These are phyloP conservation scores for Blastobotrys apis DNA, from an alignment of 1,139 yeast genomes.

Conservation along the genomic window DNA sequence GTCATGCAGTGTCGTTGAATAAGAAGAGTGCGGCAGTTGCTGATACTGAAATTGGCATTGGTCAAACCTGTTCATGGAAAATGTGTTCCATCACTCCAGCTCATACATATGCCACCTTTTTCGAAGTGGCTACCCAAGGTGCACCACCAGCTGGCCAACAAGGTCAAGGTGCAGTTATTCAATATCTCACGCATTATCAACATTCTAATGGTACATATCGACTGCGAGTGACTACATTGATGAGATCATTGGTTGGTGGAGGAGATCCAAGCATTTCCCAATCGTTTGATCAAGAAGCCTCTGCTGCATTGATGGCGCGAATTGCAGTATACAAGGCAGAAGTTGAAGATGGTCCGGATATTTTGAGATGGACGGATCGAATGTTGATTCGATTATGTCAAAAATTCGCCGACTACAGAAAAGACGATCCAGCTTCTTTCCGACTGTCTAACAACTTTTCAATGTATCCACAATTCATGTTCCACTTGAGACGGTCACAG, in stretches of 20 bases:
- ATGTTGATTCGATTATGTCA: conserved; percentile 78
- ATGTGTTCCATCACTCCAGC: conserved; percentile 82
- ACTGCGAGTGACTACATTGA: conserved; percentile 85
- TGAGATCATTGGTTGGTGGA: conserved; percentile 52
- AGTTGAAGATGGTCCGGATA: conserved; percentile 62
- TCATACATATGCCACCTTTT: conserved; percentile 83
- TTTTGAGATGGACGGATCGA: conserved; percentile 83
- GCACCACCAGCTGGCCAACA: conserved; percentile 66
- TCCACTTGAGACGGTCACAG: conserved; percentile 93
- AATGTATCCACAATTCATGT: conserved; percentile 92
- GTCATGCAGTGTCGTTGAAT: conserved; percentile 79
- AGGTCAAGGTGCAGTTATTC: conserved; percentile 67
- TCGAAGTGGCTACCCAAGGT: conserved; percentile 57
- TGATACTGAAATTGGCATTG: conserved; percentile 90
- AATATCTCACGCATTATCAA: conserved; percentile 74
- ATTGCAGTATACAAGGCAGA: conserved; percentile 88
- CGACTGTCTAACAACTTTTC: conserved; percentile 74
- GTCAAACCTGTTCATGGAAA: conserved; percentile 86
- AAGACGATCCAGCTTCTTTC: conserved; percentile 72
- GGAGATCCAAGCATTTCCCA: conserved; percentile 51
- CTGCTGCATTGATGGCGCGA: conserved; percentile 93
- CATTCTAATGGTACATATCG: conserved; percentile 59
- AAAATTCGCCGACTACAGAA: conserved; percentile 81
- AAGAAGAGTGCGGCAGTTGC: conserved; percentile 57
- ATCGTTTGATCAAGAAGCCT: conserved; percentile 97